A percentile compares a stretch with the other conserved stretches of the same genome.
Conservation (phyloP, 1,284 basidiomycete genomes). For the Marasmius tenuissimus region DNA sequence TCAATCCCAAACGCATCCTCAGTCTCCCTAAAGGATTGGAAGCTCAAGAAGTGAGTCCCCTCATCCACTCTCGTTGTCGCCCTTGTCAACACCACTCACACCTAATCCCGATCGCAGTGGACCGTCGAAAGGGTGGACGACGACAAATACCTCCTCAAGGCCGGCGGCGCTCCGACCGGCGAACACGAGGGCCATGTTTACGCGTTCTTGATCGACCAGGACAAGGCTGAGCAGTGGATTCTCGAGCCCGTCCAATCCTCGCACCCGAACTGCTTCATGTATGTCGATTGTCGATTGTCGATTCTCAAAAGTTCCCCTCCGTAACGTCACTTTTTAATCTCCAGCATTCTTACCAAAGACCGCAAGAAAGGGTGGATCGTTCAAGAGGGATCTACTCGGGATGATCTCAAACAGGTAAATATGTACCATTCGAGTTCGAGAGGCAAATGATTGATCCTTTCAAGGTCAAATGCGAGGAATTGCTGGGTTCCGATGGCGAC, state of each 20-base stretch:
- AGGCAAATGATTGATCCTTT: neutral
- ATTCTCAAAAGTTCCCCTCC: neutral
- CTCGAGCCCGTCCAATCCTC: neutral
- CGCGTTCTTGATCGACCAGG: neutral
- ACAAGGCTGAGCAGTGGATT: neutral
- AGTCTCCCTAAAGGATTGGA: neutral
- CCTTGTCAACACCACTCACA: too few species aligned
- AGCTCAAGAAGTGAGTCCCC: neutral
- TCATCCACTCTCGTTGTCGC: neutral
- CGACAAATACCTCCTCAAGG: neutral
- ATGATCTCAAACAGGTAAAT: neutral
- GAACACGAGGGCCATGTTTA: neutral
- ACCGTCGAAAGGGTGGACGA: neutral
- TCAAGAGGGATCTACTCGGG: neutral
- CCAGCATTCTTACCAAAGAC: neutral
- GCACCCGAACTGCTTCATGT: conserved; percentile 2
- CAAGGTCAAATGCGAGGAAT: neutral
- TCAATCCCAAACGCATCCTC: neutral
- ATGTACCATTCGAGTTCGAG: neutral
- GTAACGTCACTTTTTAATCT: neutral
- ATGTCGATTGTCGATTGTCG: too few species aligned
- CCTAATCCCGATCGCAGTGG: neutral
- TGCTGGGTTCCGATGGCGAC: neutral
- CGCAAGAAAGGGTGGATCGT: conserved; percentile 1
- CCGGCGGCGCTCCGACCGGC: neutral